A percentile compares a stretch with the other conserved stretches of the same genome.
Evolutionary conservation across 257 asterid genomes (phyloP).

Genomic region (Dorcoceras hygrometricum): DNA sequence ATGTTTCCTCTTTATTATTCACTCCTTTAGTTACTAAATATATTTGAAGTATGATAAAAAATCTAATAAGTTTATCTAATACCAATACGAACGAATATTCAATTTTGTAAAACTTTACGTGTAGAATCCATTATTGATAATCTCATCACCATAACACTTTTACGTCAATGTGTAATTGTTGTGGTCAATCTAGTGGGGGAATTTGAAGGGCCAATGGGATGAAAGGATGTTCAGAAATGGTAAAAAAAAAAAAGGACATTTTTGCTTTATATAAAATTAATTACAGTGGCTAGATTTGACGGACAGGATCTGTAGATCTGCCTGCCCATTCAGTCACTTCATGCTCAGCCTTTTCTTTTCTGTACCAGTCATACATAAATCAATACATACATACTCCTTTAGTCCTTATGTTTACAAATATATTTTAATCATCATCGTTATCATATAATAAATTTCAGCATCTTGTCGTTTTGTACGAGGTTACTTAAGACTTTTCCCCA

Average conservation of each 20-base stretch:
- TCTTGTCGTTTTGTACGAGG: no score
- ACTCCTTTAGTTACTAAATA: not conserved
- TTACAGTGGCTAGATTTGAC: conserved; percentile 43
- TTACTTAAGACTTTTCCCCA: no score
- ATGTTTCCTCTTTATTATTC: not conserved
- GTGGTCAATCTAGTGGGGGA: conserved; percentile 10
- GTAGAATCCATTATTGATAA: no score
- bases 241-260: not conserved
- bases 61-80: no score
- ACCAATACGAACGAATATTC: no score
- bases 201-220: conserved; percentile 37
- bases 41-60: no score
- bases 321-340: conserved; percentile 62
- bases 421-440: no score
- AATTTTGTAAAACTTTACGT: no score
- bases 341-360: conserved; percentile 35
- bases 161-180: not conserved
- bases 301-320: conserved; percentile 37
- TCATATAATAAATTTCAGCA: no score
- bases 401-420: no score
- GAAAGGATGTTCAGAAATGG: conserved; percentile 37
- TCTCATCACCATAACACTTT: no score
- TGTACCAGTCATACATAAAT: conserved; percentile 23
- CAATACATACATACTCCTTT: not conserved
- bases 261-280: no score